phyloP scores from a whole-genome alignment of 2,329 filamentous ascomycete species.

The Pseudocercospora pini-densiflorae region DNA sequence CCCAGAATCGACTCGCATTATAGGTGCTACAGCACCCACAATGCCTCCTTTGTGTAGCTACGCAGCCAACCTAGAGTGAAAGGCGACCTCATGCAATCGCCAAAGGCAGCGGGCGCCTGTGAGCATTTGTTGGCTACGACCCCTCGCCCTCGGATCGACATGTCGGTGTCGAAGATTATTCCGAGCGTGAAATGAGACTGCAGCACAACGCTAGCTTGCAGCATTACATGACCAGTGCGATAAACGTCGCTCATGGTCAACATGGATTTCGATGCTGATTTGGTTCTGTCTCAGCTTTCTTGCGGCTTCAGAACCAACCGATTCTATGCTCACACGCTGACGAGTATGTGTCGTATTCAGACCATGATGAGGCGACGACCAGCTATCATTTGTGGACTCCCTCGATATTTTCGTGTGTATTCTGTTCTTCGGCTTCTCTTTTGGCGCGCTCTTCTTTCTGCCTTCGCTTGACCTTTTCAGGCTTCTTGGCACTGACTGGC shows the following conservation, averaged over 20 bases:
- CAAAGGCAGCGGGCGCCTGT: neutral
- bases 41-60: too few species aligned
- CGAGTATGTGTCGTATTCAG: neutral
- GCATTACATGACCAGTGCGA: neutral
- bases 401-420: neutral
- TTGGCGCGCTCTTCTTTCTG: conserved; percentile 31
- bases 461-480: conserved; percentile 44
- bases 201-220: neutral
- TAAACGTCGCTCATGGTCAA: neutral
- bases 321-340: neutral
- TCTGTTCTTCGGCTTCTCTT: neutral
- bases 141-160: neutral
- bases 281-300: neutral
- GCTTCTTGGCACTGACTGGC: conserved; percentile 47
- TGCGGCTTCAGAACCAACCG: neutral
- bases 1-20: too few species aligned
- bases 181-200: neutral
- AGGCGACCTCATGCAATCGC: too few species aligned
- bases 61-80: too few species aligned
- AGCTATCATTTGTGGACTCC: neutral
- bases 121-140: neutral
- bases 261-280: neutral
- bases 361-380: neutral
- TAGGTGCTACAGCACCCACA: too few species aligned
- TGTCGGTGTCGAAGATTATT: too few species aligned